These are phyloP conservation scores for Eleusine coracana DNA, from an alignment of 176 grass and related monocot species.

Conservation along the genomic window DNA sequence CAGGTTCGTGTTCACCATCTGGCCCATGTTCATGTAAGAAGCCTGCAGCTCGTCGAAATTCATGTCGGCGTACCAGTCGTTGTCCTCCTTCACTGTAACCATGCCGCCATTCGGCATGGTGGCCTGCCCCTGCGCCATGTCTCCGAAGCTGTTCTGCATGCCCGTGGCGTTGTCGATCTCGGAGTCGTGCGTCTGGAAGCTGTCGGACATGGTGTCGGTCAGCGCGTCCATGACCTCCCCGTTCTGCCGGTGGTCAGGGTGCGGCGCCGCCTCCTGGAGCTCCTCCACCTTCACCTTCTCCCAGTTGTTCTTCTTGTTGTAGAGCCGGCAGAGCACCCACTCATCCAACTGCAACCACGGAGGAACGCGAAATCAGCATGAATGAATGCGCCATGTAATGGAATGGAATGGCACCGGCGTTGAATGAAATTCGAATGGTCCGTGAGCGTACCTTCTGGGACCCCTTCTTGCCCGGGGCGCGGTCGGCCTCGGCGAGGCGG, in stretches of 20 bases:
- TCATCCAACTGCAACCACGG: conserved; percentile 55
- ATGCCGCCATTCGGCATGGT: conserved; percentile 1
- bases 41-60: conserved; percentile 61
- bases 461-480: conserved; percentile 51
- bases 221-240: conserved; percentile 43
- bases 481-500: conserved; percentile 57
- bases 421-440: neutral
- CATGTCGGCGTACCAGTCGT: conserved; percentile 54
- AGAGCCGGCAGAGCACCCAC: conserved; percentile 76
- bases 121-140: conserved; percentile 32
- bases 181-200: conserved; percentile 64
- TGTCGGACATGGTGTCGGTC: conserved; percentile 55
- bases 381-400: neutral
- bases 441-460: conserved; percentile 48
- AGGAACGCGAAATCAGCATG: neutral
- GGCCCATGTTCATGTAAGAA: conserved; percentile 39
- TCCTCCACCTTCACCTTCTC: conserved; percentile 55
- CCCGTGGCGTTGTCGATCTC: conserved; percentile 56
- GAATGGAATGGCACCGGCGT: neutral
- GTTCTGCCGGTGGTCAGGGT: neutral
- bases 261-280: conserved; percentile 23
- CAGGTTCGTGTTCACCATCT: conserved; percentile 37
- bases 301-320: conserved; percentile 92
- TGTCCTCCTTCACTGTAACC: conserved; percentile 60
- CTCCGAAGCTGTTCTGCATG: conserved; percentile 32